Evolutionary conservation across 2,329 filamentous ascomycete species (phyloP).

Genomic region (Apiospora marii): DNA sequence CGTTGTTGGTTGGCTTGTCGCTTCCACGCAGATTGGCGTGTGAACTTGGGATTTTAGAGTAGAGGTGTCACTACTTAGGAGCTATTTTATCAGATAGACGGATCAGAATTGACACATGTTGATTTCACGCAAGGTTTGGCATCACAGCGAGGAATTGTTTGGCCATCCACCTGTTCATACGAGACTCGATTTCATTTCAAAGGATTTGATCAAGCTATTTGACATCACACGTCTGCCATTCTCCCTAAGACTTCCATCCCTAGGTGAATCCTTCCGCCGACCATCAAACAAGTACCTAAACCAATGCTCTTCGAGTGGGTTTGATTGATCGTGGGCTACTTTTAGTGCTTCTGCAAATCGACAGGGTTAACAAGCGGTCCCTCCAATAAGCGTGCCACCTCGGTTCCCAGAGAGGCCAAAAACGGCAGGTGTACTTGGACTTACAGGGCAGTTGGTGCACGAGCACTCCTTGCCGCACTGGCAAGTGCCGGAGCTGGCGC

Average conservation of each 20-base stretch:
- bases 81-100: too few species aligned
- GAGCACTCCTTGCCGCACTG: constrained; percentile 21
- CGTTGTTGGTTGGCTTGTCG: too few species aligned
- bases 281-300: neutral
- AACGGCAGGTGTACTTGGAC: neutral
- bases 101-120: too few species aligned
- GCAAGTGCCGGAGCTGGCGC: constrained; percentile 18
- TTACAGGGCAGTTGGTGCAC: constrained; percentile 20
- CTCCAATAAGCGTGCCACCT: neutral
- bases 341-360: constrained; percentile 4
- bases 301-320: neutral
- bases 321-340: neutral
- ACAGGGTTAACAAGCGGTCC: neutral
- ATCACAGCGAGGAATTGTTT: neutral
- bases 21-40: neutral
- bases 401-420: neutral
- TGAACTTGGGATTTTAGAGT: neutral
- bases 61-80: neutral
- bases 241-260: neutral
- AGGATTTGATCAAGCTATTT: neutral
- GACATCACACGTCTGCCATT: neutral
- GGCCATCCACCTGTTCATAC: neutral
- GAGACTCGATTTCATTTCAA: too few species aligned
- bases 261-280: neutral
- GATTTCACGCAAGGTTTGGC: neutral